A percentile compares a stretch with the other conserved stretches of the same genome.
Evolutionary conservation across 2,329 filamentous ascomycete genomes (phyloP).

Genomic region (Torrubiella hemipterigena): DNA sequence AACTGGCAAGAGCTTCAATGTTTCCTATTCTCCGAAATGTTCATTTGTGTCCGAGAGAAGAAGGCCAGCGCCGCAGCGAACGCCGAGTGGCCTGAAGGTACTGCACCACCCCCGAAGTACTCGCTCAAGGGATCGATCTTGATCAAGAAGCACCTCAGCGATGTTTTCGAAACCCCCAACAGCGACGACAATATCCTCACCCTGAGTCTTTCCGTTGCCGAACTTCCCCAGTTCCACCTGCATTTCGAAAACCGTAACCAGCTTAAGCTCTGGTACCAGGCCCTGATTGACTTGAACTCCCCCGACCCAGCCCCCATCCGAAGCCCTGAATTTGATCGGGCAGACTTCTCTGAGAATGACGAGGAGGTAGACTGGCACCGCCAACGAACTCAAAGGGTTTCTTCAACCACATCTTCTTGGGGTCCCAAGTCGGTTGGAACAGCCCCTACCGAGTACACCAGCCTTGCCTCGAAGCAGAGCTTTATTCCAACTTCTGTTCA

Average conservation of each 20-base stretch:
- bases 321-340: slow-evolving; percentile 66
- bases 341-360: slow-evolving; percentile 69
- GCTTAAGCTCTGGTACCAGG: slow-evolving; percentile 82
- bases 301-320: slow-evolving; percentile 51
- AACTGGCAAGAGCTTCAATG: slow-evolving; percentile 98
- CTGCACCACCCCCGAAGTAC: slow-evolving; percentile 48
- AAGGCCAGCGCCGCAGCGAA: slow-evolving; percentile 40
- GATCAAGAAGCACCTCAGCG: slow-evolving; percentile 94
- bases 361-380: slow-evolving; percentile 74
- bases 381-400: slow-evolving; percentile 53
- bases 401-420: slow-evolving; percentile 73
- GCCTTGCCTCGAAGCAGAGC: slow-evolving; percentile 41
- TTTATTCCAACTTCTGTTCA: slow-evolving; percentile 48
- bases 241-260: slow-evolving; percentile 76
- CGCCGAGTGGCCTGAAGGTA: slow-evolving; percentile 54
- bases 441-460: slow-evolving; percentile 85
- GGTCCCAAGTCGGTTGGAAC: slow-evolving; percentile 76
- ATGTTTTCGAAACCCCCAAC: slow-evolving; percentile 60
- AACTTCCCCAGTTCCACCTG: slow-evolving; percentile 89
- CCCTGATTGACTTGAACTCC: slow-evolving; percentile 70
- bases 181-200: slow-evolving; percentile 77
- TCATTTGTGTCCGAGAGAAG: slow-evolving; percentile 98
- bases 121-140: slow-evolving; percentile 94
- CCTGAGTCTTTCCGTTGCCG: slow-evolving; percentile 77
- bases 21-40: slow-evolving; percentile 95